Evolutionary conservation across 2,329 filamentous ascomycete genomes (phyloP), one percentile per base, ranked within the genome.

Genomic region (Metarhizium guizhouense): DNA sequence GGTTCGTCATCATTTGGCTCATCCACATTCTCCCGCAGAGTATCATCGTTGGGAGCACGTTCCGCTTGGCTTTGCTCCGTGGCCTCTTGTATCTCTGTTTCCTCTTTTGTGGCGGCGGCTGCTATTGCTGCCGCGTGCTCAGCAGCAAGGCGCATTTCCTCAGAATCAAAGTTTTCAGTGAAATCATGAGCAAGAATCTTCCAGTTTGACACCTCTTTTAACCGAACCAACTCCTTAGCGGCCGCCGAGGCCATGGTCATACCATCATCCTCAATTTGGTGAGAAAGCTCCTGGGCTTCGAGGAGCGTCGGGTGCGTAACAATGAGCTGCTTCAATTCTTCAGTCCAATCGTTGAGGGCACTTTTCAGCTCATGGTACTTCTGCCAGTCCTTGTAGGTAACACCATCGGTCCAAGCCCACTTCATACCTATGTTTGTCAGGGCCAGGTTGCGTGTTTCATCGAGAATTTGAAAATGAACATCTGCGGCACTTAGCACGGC

Each of bases 351-450:
- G 51, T 87, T 85, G 53, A 96, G 88, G 13, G 88, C 86, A 54
- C 81, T 83, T 74, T 89, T 95, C 56, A 99, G 77, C 57, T 88
- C 84, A 69, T 97, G 91, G 67, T 96, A 99, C 69, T 93, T 94
- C 57, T 87, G 84, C 94, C 94, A 99, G 69, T 99, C 91, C 70
- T 95, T 92, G 77, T 99, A 96, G 1, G 93, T 95, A 58, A 99
- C 83, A 36, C 90, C 90, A 56, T 97, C 91, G 74, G 91, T 94
- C 86, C 90, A 95, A 13, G 93, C 91, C 92, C 94, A 99, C 66
- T 82, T 83, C 84, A 95, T 93, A 56, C 92, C 92, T 54, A 96
- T 90, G 68, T 95, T 90, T 68, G 95, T 90, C 38, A 96, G 79
- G 6, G 91, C 90, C 40, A 96, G 78, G 63, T 92, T 87, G 47